Evolutionary conservation across 371 early-diverging fungal genomes (phyloP).

Genomic region (Lichtheimia hyalospora): DNA sequence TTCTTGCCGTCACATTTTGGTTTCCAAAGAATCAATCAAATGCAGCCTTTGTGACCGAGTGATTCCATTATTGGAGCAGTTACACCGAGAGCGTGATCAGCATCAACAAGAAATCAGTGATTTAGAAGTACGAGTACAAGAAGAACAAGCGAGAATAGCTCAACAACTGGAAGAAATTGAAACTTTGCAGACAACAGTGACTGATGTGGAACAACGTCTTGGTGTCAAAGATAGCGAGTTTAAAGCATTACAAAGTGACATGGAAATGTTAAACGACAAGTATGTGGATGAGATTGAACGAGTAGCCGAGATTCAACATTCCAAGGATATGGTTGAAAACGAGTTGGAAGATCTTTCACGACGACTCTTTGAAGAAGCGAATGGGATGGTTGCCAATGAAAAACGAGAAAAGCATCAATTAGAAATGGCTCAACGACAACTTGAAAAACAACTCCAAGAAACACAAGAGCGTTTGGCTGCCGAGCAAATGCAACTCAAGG

Average conservation of each 20-base stretch:
- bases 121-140: constrained; percentile 40
- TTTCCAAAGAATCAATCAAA: constrained; percentile 22
- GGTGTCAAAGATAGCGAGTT: constrained; percentile 50
- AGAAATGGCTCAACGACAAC: constrained; percentile 57
- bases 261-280: constrained; percentile 63
- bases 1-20: constrained; percentile 42
- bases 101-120: constrained; percentile 45
- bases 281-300: constrained; percentile 87
- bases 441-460: constrained; percentile 66
- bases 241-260: constrained; percentile 50
- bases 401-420: constrained; percentile 64
- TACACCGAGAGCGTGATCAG: constrained; percentile 46
- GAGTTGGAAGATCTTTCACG: constrained; percentile 91
- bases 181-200: constrained; percentile 37
- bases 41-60: constrained; percentile 59
- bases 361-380: constrained; percentile 91
- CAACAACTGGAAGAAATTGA: constrained; percentile 43
- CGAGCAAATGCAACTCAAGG: constrained; percentile 78
- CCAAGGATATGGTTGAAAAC: constrained; percentile 86
- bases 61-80: constrained; percentile 52
- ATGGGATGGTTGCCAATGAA: constrained; percentile 89
- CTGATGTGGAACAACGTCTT: constrained; percentile 45
- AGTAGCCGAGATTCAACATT: constrained; percentile 86
- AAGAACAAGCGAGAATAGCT: constrained; percentile 46
- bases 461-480: constrained; percentile 66